A percentile compares a stretch with the other conserved stretches of the same genome.
phyloP scores from a whole-genome alignment of 2,329 filamentous ascomycete species.

The Aspergillus hortae region DNA sequence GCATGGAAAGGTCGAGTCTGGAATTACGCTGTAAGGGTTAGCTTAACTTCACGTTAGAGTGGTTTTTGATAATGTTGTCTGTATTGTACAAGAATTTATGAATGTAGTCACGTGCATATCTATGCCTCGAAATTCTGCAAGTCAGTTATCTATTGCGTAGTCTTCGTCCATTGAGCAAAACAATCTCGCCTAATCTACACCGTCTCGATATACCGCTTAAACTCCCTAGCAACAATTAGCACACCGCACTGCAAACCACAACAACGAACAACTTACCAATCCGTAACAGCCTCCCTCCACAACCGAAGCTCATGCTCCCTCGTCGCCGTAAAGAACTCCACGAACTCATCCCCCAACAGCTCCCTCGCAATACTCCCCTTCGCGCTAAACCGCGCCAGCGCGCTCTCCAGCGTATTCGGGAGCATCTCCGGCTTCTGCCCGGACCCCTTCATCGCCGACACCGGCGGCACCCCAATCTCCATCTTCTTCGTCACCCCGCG shows the following conservation, averaged over 20 bases:
- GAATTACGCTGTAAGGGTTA: too few species aligned
- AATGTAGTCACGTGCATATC: too few species aligned
- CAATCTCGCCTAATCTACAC: slow-evolving; percentile 40
- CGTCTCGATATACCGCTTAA: slow-evolving; percentile 72
- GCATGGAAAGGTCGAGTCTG: not conserved
- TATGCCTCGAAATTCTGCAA: too few species aligned
- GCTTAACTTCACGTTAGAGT: too few species aligned
- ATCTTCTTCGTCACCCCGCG: slow-evolving; percentile 88
- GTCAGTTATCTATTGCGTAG: too few species aligned
- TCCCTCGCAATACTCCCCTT: slow-evolving; percentile 82
- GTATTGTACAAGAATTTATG: too few species aligned
- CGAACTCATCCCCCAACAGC: slow-evolving; percentile 87
- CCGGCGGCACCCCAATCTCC: slow-evolving; percentile 73
- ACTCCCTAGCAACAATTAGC: slow-evolving; percentile 50
- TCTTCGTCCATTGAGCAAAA: too few species aligned
- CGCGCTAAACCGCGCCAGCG: slow-evolving; percentile 70
- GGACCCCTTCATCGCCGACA: slow-evolving; percentile 69
- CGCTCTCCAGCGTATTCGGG: slow-evolving; percentile 80
- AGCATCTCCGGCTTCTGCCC: slow-evolving; percentile 45
- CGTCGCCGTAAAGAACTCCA: slow-evolving; percentile 91
- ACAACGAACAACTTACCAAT: slow-evolving; percentile 65
- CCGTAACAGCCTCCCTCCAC: slow-evolving; percentile 92
- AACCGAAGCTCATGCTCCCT: slow-evolving; percentile 82
- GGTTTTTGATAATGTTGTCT: too few species aligned
- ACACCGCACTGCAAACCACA: not conserved